Percentiles rank a stretch among this genome's conserved stretches.
These are phyloP conservation scores for Lineolata rhizophorae DNA, from an alignment of 495 filamentous ascomycete genomes.

Conservation along the genomic window DNA sequence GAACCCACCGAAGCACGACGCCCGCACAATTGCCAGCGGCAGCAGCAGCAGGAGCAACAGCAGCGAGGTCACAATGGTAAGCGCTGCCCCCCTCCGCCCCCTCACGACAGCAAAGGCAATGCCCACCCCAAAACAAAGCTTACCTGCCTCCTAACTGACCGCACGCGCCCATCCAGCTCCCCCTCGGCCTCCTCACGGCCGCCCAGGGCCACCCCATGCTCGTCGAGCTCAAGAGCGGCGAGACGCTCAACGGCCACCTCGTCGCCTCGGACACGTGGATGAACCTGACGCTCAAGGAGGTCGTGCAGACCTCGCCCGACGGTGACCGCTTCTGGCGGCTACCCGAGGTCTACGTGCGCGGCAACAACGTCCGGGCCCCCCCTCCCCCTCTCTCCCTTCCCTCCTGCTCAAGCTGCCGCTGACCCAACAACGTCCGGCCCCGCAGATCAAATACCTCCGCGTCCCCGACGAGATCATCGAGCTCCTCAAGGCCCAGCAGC, in stretches of 20 bases:
- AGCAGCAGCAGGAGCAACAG: too few species aligned
- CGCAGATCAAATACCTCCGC: conserved; percentile 91
- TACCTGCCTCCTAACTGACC: too few species aligned
- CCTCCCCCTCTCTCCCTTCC: too few species aligned
- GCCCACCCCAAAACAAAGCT: too few species aligned
- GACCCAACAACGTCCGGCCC: background rate
- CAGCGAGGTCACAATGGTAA: too few species aligned
- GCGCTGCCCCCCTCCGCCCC: too few species aligned
- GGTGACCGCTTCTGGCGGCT: conserved; percentile 82
- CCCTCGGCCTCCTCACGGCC: conserved; percentile 78
- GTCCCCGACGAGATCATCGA: conserved; percentile 93
- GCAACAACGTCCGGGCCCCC: conserved; percentile 63
- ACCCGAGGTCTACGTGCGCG: conserved; percentile 85
- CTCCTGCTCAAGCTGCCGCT: too few species aligned
- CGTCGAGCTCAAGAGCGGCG: conserved; percentile 96
- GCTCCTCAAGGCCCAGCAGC: conserved; percentile 71
- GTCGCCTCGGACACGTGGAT: conserved; percentile 98
- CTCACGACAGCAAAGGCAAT: too few species aligned
- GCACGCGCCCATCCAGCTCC: too few species aligned
- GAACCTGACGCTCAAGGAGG: conserved; percentile 92
- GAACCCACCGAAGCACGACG: too few species aligned
- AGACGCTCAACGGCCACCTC: conserved; percentile 88
- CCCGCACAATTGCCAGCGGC: too few species aligned
- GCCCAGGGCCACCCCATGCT: conserved; percentile 98
- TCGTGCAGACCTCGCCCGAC: conserved; percentile 91